Evolutionary conservation across 2,329 filamentous ascomycete genomes (phyloP), one percentile per base, ranked within the genome.

Genomic region (Fusarium pseudocircinatum): DNA sequence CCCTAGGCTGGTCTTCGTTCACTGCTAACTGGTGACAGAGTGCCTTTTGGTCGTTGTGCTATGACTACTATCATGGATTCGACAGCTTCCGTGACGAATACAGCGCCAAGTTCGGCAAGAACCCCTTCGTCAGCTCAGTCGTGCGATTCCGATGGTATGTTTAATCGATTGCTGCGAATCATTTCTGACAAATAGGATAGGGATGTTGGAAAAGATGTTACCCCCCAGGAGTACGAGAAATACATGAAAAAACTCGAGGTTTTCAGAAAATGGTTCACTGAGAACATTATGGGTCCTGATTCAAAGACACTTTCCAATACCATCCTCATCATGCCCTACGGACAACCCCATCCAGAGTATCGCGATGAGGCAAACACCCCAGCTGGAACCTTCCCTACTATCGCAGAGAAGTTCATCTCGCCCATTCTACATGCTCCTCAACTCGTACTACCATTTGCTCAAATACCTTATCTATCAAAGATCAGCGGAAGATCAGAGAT

Each of bases 141-240:
- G 50, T 53, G 1, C 10, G 4, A 22, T 53, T 53, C 10, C 34
- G 50, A 7, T 53, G 32, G 47, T 36, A n/a, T 34, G 2, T 50
- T 5, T 7, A 14, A 10, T 20, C n/a, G 11, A 26, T 13, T 0
- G 4, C 11, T 24, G 16, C 22, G 12, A 34, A 18, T 2, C 2
- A 36, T 26, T 18, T 13, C 22, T 50, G 4, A 50, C 12, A 50
- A 24, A 10, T 1, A 26, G 6, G 4, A 20, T 24, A 50, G n/a
- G 32, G 50, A 22, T 2, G 7, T 26, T 2, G 50, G 24, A 13
- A 28, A 37, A 28, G 24, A 4, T 0, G 50, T 53, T 1, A n/a
- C 24, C 1, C n/a, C 0, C 7, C 13, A 37, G 18, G 14, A 37
- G 1, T 28, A 37, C 18, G 20, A 16, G 1, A 0, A 0, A 37